Evolutionary conservation across 768 basidiomycete species (phyloP).

Genomic region (Lentinula raphanica): DNA sequence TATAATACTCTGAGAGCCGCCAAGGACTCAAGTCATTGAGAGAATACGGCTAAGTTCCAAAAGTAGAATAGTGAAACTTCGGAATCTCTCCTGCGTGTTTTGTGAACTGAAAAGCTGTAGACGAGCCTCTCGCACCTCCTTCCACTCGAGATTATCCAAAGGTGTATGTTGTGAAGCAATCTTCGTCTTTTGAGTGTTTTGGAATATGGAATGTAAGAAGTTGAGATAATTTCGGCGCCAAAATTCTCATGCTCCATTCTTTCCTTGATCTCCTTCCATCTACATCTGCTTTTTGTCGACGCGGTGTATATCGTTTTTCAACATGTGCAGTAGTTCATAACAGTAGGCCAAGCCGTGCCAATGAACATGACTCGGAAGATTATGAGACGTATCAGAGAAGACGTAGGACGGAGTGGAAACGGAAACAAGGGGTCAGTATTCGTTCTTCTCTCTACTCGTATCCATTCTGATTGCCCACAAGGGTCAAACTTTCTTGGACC

Average conservation of each 20-base stretch:
- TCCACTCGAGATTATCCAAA: too few relatives aligned
- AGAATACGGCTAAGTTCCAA: too few relatives aligned
- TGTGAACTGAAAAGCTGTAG: too few relatives aligned
- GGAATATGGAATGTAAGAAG: too few relatives aligned
- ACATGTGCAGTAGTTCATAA: not conserved
- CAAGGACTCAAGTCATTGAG: too few relatives aligned
- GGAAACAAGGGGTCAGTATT: slow-evolving; percentile 57
- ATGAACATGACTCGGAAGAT: slow-evolving; percentile 20
- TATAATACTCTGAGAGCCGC: too few relatives aligned
- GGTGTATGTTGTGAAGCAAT: too few relatives aligned
- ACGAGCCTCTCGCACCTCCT: too few relatives aligned
- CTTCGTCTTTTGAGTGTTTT: too few relatives aligned
- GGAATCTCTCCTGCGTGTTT: too few relatives aligned
- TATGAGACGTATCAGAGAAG: slow-evolving; percentile 39
- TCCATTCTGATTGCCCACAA: slow-evolving; percentile 23
- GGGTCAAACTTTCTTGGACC: slow-evolving; percentile 80
- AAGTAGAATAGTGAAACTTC: too few relatives aligned
- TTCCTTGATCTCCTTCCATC: not conserved
- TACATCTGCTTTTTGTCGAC: not conserved
- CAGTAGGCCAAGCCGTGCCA: slow-evolving; percentile 1
- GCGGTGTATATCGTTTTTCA: not conserved
- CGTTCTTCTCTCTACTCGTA: not conserved
- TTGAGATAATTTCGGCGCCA: not conserved
- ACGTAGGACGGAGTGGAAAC: slow-evolving; percentile 70
- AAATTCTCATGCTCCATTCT: not conserved